These are phyloP conservation scores for Lecanoromycetidae sp. DNA, from an alignment of 2,329 filamentous ascomycete genomes.

Conservation along the genomic window DNA sequence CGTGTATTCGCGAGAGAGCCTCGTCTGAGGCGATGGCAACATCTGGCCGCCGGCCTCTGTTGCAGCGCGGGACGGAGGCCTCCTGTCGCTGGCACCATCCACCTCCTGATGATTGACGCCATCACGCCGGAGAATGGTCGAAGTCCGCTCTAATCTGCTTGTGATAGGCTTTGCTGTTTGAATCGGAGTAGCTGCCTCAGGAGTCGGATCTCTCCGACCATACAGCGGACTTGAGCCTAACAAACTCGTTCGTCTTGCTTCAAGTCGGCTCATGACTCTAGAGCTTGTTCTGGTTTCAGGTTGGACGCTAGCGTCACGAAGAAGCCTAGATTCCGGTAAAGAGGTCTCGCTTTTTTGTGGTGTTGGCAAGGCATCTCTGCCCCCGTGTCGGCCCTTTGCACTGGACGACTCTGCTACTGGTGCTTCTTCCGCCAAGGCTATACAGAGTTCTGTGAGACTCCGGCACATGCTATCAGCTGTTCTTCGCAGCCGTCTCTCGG, in stretches of 20 bases:
- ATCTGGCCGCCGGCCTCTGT: conserved; percentile 30
- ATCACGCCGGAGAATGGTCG: conserved; percentile 29
- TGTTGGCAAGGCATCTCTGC: not conserved
- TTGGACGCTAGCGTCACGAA: conserved; percentile 25
- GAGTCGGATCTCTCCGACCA: conserved; percentile 6
- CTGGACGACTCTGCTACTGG: conserved; percentile 17
- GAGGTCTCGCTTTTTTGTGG: not conserved
- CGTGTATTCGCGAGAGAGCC: conserved; percentile 24
- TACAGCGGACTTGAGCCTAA: conserved; percentile 16
- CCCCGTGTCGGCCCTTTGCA: conserved; percentile 18
- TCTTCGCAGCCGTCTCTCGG: conserved; percentile 74
- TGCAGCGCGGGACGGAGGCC: conserved; percentile 32
- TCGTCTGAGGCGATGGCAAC: conserved; percentile 25
- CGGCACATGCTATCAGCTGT: conserved; percentile 91
- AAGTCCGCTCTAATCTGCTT: conserved; percentile 27
- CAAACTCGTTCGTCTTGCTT: conserved; percentile 31
- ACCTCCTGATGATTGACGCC: conserved; percentile 27
- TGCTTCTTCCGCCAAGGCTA: conserved; percentile 49
- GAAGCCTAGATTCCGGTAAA: conserved; percentile 3
- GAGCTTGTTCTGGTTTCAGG: conserved; percentile 24
- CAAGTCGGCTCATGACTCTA: conserved; percentile 27
- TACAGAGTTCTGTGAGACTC: conserved; percentile 80
- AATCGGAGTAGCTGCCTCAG: conserved; percentile 19
- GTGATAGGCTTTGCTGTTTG: conserved; percentile 24
- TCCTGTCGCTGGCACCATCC: conserved; percentile 20